A percentile compares a stretch with the other conserved stretches of the same genome.
These are phyloP conservation scores for Chlorella sp. DNA, from an alignment of 139 green algal genomes.

Conservation along the genomic window DNA sequence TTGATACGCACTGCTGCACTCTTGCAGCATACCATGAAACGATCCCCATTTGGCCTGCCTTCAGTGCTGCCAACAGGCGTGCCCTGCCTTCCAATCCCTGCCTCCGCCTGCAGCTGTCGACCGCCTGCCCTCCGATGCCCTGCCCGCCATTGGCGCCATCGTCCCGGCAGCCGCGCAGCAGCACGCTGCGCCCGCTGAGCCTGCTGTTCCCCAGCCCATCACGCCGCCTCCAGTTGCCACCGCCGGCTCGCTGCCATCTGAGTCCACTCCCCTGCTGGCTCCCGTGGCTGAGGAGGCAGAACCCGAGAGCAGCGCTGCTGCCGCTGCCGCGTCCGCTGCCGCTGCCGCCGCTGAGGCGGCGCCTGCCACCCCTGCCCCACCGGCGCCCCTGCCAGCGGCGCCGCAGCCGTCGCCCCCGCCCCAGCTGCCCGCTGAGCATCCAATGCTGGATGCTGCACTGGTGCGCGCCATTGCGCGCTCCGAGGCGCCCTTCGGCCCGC, in stretches of 20 bases:
- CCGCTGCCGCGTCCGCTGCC: background rate
- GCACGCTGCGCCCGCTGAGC: background rate
- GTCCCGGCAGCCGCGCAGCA: background rate
- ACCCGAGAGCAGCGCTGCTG: background rate
- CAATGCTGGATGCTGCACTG: background rate
- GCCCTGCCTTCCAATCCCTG: too few species aligned
- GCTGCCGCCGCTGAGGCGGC: background rate
- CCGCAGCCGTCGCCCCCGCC: background rate
- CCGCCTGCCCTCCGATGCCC: background rate
- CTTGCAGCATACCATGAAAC: too few species aligned
- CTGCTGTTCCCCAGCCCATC: conserved; percentile 8
- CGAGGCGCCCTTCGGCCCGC: background rate
- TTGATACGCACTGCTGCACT: too few species aligned
- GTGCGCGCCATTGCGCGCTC: background rate
- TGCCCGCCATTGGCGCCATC: conserved; percentile 9
- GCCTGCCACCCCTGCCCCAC: background rate
- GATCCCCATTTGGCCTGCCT: too few species aligned
- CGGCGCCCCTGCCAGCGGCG: background rate
- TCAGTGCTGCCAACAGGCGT: too few species aligned
- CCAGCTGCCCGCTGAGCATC: background rate
- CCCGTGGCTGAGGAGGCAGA: too few species aligned
- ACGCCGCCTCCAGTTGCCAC: background rate
- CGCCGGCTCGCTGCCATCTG: background rate
- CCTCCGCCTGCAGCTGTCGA: background rate
- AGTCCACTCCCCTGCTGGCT: too few species aligned